A percentile compares a stretch with the other conserved stretches of the same genome.
Conservation (phyloP, 2,329 filamentous ascomycete genomes). For the Colletotrichum sansevieriae region DNA sequence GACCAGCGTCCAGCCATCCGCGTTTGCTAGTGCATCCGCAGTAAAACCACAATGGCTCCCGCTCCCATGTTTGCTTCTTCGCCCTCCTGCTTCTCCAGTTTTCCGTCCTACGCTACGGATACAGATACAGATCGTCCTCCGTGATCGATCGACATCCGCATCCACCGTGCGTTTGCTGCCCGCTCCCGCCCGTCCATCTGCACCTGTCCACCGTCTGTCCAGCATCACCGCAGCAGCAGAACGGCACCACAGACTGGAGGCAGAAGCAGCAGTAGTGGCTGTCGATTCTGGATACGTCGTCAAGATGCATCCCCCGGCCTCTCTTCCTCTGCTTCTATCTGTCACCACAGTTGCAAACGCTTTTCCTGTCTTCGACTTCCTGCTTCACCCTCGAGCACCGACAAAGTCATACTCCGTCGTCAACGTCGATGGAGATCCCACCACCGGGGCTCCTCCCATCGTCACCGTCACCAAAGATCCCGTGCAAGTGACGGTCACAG, state of each 20-base stretch:
- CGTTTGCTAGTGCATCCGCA: conserved; percentile 34
- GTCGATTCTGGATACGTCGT: neutral
- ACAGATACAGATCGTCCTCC: conserved; percentile 8
- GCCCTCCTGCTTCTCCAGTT: conserved; percentile 32
- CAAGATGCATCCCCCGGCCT: conserved; percentile 50
- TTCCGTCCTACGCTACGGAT: conserved; percentile 17
- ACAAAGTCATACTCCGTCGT: conserved; percentile 53
- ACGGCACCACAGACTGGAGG: neutral
- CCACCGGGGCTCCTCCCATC: conserved; percentile 42
- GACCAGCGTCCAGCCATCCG: conserved; percentile 40
- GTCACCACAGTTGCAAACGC: conserved; percentile 45
- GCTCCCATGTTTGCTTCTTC: conserved; percentile 26
- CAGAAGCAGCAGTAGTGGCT: conserved; percentile 15
- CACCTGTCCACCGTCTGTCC: conserved; percentile 12
- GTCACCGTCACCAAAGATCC: conserved; percentile 49
- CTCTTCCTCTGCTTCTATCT: conserved; percentile 46
- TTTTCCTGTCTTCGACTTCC: conserved; percentile 47
- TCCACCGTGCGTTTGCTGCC: conserved; percentile 27
- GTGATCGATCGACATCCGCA: conserved; percentile 24
- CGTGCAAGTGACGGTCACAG: conserved; percentile 46
- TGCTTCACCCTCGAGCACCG: conserved; percentile 30
- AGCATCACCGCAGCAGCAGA: neutral
- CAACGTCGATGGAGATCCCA: conserved; percentile 44
- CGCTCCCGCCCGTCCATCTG: conserved; percentile 20
- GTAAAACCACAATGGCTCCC: conserved; percentile 42